A percentile compares a stretch with the other conserved stretches of the same genome.
Evolutionary conservation across 75 land plant genomes (phyloP).

Genomic region (Sequoia sempervirens): DNA sequence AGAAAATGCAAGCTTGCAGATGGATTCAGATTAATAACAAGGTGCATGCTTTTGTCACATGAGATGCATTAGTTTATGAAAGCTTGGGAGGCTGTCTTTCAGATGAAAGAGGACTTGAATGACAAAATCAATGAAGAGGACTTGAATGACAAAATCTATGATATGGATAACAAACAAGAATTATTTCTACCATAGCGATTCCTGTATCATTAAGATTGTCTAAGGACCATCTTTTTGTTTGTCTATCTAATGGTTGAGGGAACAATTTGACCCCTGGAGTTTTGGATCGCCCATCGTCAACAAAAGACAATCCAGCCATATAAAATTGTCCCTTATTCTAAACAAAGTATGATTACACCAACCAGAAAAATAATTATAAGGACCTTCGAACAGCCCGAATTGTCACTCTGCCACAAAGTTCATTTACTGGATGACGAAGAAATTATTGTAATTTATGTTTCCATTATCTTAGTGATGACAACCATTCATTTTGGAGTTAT

Average conservation of each 20-base stretch:
- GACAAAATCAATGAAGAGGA: neutral
- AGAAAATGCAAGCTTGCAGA: constrained; percentile 16
- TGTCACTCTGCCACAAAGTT: neutral
- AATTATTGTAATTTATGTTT: neutral
- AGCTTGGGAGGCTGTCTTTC: neutral
- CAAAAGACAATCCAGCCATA: neutral
- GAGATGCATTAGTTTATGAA: constrained; percentile 8
- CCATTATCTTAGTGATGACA: neutral
- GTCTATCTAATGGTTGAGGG: neutral
- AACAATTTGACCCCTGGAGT: neutral
- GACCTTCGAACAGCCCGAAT: neutral
- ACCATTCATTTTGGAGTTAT: neutral
- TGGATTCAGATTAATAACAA: constrained; percentile 17
- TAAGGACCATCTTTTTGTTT: neutral
- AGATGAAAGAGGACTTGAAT: neutral
- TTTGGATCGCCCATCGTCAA: neutral
- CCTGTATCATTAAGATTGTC: neutral
- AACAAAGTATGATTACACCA: neutral
- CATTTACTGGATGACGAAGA: neutral
- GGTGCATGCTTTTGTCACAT: constrained; percentile 17
- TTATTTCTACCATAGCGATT: neutral
- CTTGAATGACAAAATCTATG: neutral
- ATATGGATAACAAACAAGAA: neutral
- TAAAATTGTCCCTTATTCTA: neutral
- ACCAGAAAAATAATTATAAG: too few relatives aligned